phyloP scores from a whole-genome alignment of 225 moss, liverwort and hornwort species.

The Polytrichum commune region DNA sequence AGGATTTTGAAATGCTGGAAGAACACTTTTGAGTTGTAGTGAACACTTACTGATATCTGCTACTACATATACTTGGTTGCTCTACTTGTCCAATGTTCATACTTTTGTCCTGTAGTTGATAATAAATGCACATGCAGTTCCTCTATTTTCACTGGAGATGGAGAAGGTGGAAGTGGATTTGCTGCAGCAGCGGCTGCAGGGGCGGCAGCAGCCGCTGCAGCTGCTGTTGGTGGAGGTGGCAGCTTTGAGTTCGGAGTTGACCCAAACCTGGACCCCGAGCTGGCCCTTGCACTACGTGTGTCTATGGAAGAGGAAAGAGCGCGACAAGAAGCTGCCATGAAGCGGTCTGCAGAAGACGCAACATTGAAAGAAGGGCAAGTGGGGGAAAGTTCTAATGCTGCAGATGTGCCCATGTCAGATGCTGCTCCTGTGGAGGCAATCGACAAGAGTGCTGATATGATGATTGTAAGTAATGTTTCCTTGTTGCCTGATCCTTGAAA shows the following conservation, averaged over 20 bases:
- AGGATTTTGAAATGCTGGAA: too few relatives aligned
- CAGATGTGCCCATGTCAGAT: conserved; percentile 88
- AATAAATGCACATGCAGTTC: conserved; percentile 45
- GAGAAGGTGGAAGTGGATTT: conserved; percentile 98
- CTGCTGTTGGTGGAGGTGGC: conserved; percentile 82
- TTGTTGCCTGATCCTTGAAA: too few relatives aligned
- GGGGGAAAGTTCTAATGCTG: conserved; percentile 61
- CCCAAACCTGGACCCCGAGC: conserved; percentile 95
- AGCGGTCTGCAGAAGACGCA: conserved; percentile 83
- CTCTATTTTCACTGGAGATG: conserved; percentile 91
- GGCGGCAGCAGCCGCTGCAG: conserved; percentile 93
- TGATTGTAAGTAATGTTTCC: conserved; percentile 42
- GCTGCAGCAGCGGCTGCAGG: conserved; percentile 97
- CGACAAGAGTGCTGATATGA: conserved; percentile 68
- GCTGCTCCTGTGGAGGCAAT: conserved; percentile 44
- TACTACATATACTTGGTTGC: background rate
- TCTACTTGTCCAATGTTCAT: too few relatives aligned
- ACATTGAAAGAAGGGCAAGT: conserved; percentile 54
- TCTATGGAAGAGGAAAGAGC: conserved; percentile 99
- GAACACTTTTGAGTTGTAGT: too few relatives aligned
- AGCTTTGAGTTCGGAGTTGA: conserved; percentile 98
- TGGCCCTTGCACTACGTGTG: conserved; percentile 90
- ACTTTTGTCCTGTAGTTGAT: background rate
- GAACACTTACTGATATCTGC: too few relatives aligned
- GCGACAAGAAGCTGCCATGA: conserved; percentile 97